Evolutionary conservation across 2,329 filamentous ascomycete genomes (phyloP).

Genomic region (Spiromastix sp.): DNA sequence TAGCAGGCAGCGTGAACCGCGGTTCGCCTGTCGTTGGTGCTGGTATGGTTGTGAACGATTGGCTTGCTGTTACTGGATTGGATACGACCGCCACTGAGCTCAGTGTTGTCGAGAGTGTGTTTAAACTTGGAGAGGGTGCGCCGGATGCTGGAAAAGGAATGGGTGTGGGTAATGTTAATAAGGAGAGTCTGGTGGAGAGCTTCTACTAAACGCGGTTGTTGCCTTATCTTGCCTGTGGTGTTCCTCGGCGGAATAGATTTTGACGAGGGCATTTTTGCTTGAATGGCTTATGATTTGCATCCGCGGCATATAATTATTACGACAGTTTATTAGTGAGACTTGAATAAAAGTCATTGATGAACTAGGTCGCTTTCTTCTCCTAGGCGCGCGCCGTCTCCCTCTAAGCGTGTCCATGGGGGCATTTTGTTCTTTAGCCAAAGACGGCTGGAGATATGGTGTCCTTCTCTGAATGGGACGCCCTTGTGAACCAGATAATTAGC

Average conservation of each 20-base stretch:
- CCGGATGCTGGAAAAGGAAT: conserved; percentile 42
- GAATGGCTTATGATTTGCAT: no score
- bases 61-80: conserved; percentile 86
- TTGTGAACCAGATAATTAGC: conserved; percentile 37
- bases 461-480: conserved; percentile 65
- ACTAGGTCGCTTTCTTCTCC: not conserved
- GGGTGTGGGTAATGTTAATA: conserved; percentile 65
- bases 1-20: conserved; percentile 87
- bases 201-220: conserved; percentile 60
- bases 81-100: conserved; percentile 97
- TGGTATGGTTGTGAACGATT: conserved; percentile 95
- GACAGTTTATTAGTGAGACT: not conserved
- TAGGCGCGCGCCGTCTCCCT: no score
- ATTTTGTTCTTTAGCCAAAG: conserved; percentile 55
- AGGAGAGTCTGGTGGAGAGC: conserved; percentile 97
- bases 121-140: conserved; percentile 78
- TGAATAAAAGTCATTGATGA: not conserved
- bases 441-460: conserved; percentile 65
- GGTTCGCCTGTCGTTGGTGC: conserved; percentile 92
- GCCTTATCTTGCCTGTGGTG: conserved; percentile 8
- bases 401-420: conserved; percentile 62
- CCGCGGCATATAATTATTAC: conserved; percentile 4
- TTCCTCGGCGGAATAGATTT: no score
- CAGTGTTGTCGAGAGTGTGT: conserved; percentile 92
- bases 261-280: no score